Percentiles rank a stretch among this genome's conserved stretches.
These are phyloP conservation scores for Rubroshorea leprosula DNA, from an alignment of 345 rosid genomes.

Conservation along the genomic window DNA sequence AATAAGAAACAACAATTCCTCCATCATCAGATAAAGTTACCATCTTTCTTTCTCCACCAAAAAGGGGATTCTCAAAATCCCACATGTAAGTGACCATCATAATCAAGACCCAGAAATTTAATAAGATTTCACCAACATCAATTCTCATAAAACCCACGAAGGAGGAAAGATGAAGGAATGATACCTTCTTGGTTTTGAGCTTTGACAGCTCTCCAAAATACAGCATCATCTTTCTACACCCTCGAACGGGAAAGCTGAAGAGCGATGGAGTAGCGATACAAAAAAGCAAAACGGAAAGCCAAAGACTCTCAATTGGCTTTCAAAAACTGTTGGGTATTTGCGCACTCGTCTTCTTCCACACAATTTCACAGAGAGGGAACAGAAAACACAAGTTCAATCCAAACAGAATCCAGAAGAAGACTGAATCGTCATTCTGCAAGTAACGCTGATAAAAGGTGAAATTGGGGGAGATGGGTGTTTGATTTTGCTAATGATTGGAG, in stretches of 20 bases:
- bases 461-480: neutral
- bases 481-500: neutral
- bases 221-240: conserved; percentile 41
- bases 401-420: neutral
- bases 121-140: neutral
- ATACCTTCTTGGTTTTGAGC: conserved; percentile 46
- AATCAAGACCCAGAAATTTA: conserved; percentile 1
- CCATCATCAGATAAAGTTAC: no score
- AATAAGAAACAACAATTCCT: neutral
- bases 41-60: neutral
- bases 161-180: neutral
- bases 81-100: neutral
- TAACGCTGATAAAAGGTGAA: neutral
- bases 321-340: neutral
- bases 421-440: neutral
- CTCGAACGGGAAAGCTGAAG: no score
- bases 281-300: neutral
- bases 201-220: conserved; percentile 33
- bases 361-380: neutral
- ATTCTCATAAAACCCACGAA: neutral
- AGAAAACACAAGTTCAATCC: neutral
- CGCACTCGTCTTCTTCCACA: neutral
- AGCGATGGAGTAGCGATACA: neutral
- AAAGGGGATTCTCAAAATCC: neutral
- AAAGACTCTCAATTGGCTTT: neutral